Evolutionary conservation across 2,329 filamentous ascomycete genomes (phyloP).

Genomic region (Colletotrichum tamarilloi): DNA sequence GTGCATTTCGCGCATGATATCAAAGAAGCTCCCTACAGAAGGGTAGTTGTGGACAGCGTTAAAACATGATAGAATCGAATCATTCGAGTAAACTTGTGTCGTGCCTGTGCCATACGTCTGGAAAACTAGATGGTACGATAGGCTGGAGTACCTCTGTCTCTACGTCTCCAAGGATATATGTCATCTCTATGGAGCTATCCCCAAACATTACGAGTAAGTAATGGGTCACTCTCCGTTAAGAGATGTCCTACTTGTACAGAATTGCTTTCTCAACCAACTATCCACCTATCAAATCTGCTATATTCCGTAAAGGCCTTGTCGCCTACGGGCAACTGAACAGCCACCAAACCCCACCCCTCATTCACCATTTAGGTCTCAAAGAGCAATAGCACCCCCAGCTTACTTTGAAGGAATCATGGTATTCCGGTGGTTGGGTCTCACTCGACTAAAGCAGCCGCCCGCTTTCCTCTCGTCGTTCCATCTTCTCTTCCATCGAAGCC

Average conservation of each 20-base stretch:
- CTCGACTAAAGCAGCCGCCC: not conserved
- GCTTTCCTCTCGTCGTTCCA: not conserved
- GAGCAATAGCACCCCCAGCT: not conserved
- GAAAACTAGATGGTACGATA: too few relatives aligned
- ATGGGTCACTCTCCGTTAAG: too few relatives aligned
- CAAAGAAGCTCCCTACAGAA: constrained; percentile 12
- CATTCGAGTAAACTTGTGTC: not conserved
- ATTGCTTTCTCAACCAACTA: not conserved
- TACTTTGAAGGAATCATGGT: not conserved
- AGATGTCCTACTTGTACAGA: not conserved
- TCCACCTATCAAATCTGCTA: not conserved
- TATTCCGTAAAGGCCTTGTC: not conserved
- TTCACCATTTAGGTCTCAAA: not conserved
- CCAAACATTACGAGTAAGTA: too few relatives aligned
- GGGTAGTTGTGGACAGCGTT: not conserved
- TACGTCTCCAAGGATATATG: too few relatives aligned
- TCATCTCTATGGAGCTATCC: too few relatives aligned
- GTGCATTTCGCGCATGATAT: constrained; percentile 2
- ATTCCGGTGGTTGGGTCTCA: not conserved
- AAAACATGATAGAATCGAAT: constrained; percentile 12
- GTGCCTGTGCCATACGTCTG: not conserved
- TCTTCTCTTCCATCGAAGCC: not conserved
- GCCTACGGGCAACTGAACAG: not conserved
- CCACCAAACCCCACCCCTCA: not conserved
- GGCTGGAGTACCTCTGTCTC: not conserved